phyloP scores from a whole-genome alignment of 331 rosid genomes.

The Rhamnella rubrinervis region DNA sequence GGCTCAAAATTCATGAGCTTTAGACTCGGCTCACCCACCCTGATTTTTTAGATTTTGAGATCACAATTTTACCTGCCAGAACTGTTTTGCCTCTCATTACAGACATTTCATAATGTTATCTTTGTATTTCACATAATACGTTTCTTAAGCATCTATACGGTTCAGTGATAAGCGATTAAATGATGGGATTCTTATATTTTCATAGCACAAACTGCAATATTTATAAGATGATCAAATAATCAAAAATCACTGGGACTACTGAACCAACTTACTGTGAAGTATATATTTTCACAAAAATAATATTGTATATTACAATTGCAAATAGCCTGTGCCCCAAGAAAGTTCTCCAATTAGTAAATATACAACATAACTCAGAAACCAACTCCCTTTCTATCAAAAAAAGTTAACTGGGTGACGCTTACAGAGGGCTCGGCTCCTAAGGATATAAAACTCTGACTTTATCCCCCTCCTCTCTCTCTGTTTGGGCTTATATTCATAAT shows the following conservation, averaged over 20 bases:
- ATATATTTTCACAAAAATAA: conserved; percentile 34
- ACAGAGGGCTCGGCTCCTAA: conserved; percentile 38
- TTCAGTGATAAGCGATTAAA: no score
- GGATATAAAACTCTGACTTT: conserved; percentile 30
- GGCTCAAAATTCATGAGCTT: neutral
- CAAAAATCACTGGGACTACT: neutral
- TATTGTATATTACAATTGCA: conserved; percentile 45
- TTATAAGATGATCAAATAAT: neutral
- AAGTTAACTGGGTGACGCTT: conserved; percentile 20
- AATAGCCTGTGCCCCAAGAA: conserved; percentile 33
- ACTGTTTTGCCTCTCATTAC: no score
- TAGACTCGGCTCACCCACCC: no score
- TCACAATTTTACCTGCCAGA: no score
- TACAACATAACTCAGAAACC: conserved; percentile 52
- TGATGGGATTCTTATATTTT: no score
- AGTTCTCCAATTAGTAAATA: conserved; percentile 44
- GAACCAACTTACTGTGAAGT: conserved; percentile 26
- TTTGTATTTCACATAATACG: no score
- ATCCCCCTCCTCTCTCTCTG: conserved; percentile 14
- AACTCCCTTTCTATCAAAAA: conserved; percentile 6
- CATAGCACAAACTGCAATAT: no score
- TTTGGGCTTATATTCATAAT: conserved; percentile 32
- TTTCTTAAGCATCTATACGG: no score
- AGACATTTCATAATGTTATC: no score
- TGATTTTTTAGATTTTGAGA: no score